Evolutionary conservation across 2,329 filamentous ascomycete species (phyloP).

Genomic region (Hirsutella thompsonii): DNA sequence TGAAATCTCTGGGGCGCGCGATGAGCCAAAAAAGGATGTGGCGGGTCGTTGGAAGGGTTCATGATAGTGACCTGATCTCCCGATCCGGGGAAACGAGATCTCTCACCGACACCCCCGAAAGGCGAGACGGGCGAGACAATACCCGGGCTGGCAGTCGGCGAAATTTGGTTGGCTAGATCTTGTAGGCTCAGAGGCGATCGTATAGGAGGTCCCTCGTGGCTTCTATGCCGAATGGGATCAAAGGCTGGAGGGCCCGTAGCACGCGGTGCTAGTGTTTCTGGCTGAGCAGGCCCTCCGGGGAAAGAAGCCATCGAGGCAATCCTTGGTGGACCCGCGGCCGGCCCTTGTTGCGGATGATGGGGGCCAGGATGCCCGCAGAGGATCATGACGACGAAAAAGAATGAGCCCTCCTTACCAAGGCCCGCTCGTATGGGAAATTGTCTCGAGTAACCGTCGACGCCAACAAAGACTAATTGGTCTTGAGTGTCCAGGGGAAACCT

Average conservation of each 20-base stretch:
- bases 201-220: constrained; percentile 19
- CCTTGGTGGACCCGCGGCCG: constrained; percentile 30
- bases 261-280: constrained; percentile 25
- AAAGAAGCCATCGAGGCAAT: constrained; percentile 30
- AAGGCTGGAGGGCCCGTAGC: constrained; percentile 34
- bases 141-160: constrained; percentile 19
- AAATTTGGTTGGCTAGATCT: not conserved
- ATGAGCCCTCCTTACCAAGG: constrained; percentile 45
- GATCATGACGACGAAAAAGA: constrained; percentile 47
- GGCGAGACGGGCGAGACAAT: constrained; percentile 4
- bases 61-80: constrained; percentile 29
- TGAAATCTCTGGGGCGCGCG: constrained; percentile 25
- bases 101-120: constrained; percentile 32
- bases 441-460: constrained; percentile 36
- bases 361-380: constrained; percentile 24
- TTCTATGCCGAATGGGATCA: constrained; percentile 28
- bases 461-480: constrained; percentile 41
- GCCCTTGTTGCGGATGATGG: constrained; percentile 30
- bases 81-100: constrained; percentile 29
- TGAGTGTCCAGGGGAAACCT: constrained; percentile 38
- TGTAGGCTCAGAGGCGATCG: not conserved
- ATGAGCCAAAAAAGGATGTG: constrained; percentile 20
- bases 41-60: constrained; percentile 37
- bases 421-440: constrained; percentile 38
- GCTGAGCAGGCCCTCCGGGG: constrained; percentile 16